phyloP scores from a whole-genome alignment of 257 asterid species.

The Plantago elongata region DNA sequence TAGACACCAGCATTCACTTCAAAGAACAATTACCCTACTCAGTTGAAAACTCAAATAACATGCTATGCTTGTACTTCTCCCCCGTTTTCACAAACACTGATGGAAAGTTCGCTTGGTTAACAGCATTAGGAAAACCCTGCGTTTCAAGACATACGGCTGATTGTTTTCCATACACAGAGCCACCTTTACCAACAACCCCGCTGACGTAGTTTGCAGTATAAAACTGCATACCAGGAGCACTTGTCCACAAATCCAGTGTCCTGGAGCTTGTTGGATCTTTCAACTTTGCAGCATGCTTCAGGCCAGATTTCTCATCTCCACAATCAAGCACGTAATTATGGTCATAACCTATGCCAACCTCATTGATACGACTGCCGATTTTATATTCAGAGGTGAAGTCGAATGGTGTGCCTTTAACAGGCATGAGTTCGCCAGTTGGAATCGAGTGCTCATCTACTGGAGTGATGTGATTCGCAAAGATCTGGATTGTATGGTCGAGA shows the following conservation, averaged over 20 bases:
- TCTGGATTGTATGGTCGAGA: slow-evolving; percentile 69
- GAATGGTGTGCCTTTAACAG: slow-evolving; percentile 74
- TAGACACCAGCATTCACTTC: too few species aligned
- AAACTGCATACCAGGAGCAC: slow-evolving; percentile 96
- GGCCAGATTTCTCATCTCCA: slow-evolving; percentile 58
- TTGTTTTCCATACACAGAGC: slow-evolving; percentile 70
- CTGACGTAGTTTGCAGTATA: slow-evolving; percentile 80
- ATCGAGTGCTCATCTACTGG: slow-evolving; percentile 71
- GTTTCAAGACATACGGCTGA: slow-evolving; percentile 84
- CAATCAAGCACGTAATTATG: slow-evolving; percentile 82
- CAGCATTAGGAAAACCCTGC: slow-evolving; percentile 91
- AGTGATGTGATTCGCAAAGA: slow-evolving; percentile 67
- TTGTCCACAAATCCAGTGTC: slow-evolving; percentile 81
- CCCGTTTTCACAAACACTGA: slow-evolving; percentile 75
- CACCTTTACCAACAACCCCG: slow-evolving; percentile 78
- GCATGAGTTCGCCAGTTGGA: slow-evolving; percentile 84
- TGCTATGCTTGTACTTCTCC: slow-evolving; percentile 72
- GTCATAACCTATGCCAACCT: slow-evolving; percentile 89
- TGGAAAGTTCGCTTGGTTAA: slow-evolving; percentile 75
- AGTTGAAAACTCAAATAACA: slow-evolving; percentile 75
- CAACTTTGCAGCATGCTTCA: slow-evolving; percentile 76
- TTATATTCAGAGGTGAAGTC: slow-evolving; percentile 73
- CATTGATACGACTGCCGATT: slow-evolving; percentile 61
- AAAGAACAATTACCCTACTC: slow-evolving; percentile 26
- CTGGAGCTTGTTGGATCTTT: slow-evolving; percentile 77